Evolutionary conservation across 1,284 basidiomycete species (phyloP), one percentile per base, ranked within the genome.

Genomic region (Kwoniella shivajii): DNA sequence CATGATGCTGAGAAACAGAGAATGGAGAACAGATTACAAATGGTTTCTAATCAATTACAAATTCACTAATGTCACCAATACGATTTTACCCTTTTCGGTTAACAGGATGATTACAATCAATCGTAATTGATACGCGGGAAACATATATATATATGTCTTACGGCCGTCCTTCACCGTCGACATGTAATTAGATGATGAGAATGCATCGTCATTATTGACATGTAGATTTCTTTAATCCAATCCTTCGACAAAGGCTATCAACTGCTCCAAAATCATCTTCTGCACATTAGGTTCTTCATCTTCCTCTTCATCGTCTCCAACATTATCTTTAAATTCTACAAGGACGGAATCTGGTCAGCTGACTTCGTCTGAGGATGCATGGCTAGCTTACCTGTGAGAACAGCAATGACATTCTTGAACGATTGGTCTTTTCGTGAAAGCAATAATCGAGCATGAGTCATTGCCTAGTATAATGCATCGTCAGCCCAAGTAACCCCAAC

Each of bases 401-500:
- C 65, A 2, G 50, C 55, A 1, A 69, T 44, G 9, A 77, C 65
- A 31, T 69, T 61, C n/a, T 49, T 44, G 37, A 78, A 69, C 0
- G 71, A 66, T 39, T 64, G 61, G 37, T 69, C 86, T 68, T 85
- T 88, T 38, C 92, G 83, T 38, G 81, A 81, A 20, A 97, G 80
- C 80, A 96, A 87, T 68, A 86, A 84, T 51, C 83, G 76, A 9
- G 86, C 80, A 74, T 96, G 93, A 16, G 80, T 78, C 38, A 85
- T 86, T 9, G 74, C 72, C 74, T 78, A 13, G 49, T 3, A 44
- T 2, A 16, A 26, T 10, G 11, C 20, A 46, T 33, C 49, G 51
- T 41, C 54, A 48, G 54, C 41, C 24, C 39, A n/a, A n/a, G 10
- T 36, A 10, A 10, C 34, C 42, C 11, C 22, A 26, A 6, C 22